Evolutionary conservation across 352 stramenopile species (phyloP), one percentile per base, ranked within the genome.

Genomic region (Saprolegnia parasitica): DNA sequence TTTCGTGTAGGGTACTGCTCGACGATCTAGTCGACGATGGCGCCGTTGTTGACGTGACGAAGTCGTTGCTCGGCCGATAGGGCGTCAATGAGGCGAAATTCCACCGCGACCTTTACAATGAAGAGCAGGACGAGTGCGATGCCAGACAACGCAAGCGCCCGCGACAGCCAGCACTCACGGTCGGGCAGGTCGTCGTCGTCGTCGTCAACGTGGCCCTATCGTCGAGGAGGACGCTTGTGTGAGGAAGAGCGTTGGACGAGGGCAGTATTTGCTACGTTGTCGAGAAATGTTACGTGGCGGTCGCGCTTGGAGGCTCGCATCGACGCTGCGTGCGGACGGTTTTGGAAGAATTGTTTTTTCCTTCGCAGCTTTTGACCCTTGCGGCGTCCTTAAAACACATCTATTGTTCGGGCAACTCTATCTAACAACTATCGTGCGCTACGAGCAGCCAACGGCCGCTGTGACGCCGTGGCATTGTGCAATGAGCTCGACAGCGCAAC

Each of bases 151-250:
- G 63, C 63, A 6, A 70, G 54, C 1, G 29, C 63, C 42, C 61
- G 32, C 4, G 63, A 70, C 11, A 70, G 47, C 45, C 23, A 62
- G 63, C 63, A 70, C 61, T 70, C 63, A 4, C 46, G 42, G 11
- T 24, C 46, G 9, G 20, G 13, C 16, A 37, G 26, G 4, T 49
- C 39, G 46, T 70, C 46, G 6, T 61, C 63, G 5, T 70, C 46
- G 63, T 62, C 54, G 24, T 35, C 20, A 37, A 46, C 49, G 8
- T 8, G 13, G 8, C 8, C 8, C 52, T 58, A 58, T 16, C 15
- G 42, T 10, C 42, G 42, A 35, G 2, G 5, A 35, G 29, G 29
- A 35, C 29, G 5, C 29, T n/a, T n/a, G n/a, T 35, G 29, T 35
- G 29, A 35, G 29, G 29, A 35, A 35, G 29, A 35, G 29, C 5